Percentiles rank a stretch among this genome's conserved stretches.
These are phyloP conservation scores for Phalaenopsis equestris DNA, from an alignment of 106 monocot species.

Conservation along the genomic window DNA sequence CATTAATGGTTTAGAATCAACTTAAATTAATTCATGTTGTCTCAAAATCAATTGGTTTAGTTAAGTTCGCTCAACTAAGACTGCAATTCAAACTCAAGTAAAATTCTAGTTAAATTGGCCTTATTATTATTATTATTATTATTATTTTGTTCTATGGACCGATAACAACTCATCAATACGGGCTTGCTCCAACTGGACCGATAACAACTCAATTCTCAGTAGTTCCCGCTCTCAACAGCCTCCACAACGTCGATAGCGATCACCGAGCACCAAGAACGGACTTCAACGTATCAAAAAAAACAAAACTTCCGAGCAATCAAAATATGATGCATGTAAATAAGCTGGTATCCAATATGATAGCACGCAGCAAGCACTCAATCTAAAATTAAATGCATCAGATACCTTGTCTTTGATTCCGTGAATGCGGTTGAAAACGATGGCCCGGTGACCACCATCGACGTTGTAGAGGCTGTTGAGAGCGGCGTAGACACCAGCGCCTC, in stretches of 20 bases:
- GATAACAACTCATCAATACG: too few relatives aligned
- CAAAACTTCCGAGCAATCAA: background rate
- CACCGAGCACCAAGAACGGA: background rate
- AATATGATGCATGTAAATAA: background rate
- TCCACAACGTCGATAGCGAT: constrained; percentile 44
- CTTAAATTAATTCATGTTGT: background rate
- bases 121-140: too few relatives aligned
- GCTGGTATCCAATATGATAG: background rate
- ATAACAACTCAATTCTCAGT: too few relatives aligned
- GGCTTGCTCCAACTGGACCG: too few relatives aligned
- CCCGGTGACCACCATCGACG: constrained; percentile 64
- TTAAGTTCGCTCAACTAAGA: background rate
- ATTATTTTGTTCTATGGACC: too few relatives aligned
- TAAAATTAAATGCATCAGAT: constrained; percentile 5
- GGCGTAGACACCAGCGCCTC: constrained; percentile 41
- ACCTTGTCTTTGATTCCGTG: constrained; percentile 62
- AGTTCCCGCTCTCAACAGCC: constrained; percentile 17
- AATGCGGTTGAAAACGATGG: constrained; percentile 72
- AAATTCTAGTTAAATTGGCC: too few relatives aligned
- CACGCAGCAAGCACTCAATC: background rate
- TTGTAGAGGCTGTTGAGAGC: constrained; percentile 53
- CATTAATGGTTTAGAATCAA: background rate
- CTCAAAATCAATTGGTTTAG: background rate
- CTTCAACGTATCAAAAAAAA: background rate
- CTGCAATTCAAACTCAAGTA: background rate